phyloP scores from a whole-genome alignment of 2,329 filamentous ascomycete species.

The Hypocrella siamensis region DNA sequence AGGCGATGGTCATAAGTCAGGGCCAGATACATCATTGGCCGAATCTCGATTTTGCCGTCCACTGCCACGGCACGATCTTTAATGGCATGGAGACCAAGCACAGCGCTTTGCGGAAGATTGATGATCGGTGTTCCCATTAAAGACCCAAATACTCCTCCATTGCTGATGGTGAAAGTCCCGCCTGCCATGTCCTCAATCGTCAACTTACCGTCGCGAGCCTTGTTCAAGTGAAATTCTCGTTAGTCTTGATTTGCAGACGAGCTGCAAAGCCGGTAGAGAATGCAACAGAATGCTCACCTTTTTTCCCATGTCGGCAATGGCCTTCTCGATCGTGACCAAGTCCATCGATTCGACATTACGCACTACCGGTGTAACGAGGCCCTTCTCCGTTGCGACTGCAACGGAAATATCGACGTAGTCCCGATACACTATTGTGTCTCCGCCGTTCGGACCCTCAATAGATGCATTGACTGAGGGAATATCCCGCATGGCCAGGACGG shows the following conservation, averaged over 20 bases:
- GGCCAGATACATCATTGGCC: constrained; percentile 99
- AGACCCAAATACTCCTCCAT: constrained; percentile 92
- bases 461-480: constrained; percentile 92
- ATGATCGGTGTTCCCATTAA: constrained; percentile 98
- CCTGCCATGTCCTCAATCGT: constrained; percentile 99
- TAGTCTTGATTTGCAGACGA: background rate
- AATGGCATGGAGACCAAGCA: constrained; percentile 87
- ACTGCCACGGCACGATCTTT: constrained; percentile 84
- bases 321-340: constrained; percentile 73
- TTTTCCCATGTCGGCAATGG: constrained; percentile 87
- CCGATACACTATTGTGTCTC: constrained; percentile 94
- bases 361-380: constrained; percentile 89
- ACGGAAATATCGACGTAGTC: constrained; percentile 98
- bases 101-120: constrained; percentile 86
- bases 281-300: constrained; percentile 43
- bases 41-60: constrained; percentile 86
- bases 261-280: no score
- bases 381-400: constrained; percentile 93
- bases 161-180: constrained; percentile 95
- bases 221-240: background rate
- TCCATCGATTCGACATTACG: constrained; percentile 84
- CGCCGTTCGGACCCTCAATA: constrained; percentile 87
- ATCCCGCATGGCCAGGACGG: constrained; percentile 82
- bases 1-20: constrained; percentile 96
- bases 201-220: constrained; percentile 90